A percentile compares a stretch with the other conserved stretches of the same genome.
Evolutionary conservation across 2,329 filamentous ascomycete genomes (phyloP).

Genomic region (Ustulina deusta): DNA sequence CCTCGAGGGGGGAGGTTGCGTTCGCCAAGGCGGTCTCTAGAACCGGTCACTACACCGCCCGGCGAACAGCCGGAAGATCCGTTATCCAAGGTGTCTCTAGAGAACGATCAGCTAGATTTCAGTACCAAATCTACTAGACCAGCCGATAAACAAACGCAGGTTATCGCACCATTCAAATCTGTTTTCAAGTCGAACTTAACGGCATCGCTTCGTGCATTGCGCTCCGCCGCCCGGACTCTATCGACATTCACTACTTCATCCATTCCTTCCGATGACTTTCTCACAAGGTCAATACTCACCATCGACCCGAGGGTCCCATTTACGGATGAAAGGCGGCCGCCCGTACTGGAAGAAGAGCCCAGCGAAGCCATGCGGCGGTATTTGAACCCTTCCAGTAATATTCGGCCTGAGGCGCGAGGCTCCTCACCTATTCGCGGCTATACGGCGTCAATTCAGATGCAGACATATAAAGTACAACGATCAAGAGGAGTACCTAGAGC

Average conservation of each 20-base stretch:
- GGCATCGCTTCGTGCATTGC: slow-evolving; percentile 72
- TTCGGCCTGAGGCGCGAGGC: slow-evolving; percentile 58
- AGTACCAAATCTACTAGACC: slow-evolving; percentile 49
- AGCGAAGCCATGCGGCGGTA: slow-evolving; percentile 75
- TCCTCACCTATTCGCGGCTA: slow-evolving; percentile 57
- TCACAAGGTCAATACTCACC: slow-evolving; percentile 75
- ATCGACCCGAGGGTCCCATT: slow-evolving; percentile 75
- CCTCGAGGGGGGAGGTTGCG: slow-evolving; percentile 58
- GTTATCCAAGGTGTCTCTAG: slow-evolving; percentile 56
- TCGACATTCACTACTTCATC: slow-evolving; percentile 72
- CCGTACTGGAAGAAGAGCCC: slow-evolving; percentile 71
- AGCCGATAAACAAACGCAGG: slow-evolving; percentile 52
- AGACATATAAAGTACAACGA: slow-evolving; percentile 73
- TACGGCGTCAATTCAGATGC: slow-evolving; percentile 78
- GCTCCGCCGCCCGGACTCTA: slow-evolving; percentile 73
- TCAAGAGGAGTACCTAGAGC: slow-evolving; percentile 55
- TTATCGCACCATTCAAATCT: slow-evolving; percentile 60
- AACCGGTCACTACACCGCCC: slow-evolving; percentile 67
- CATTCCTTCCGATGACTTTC: slow-evolving; percentile 73
- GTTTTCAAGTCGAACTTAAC: slow-evolving; percentile 78
- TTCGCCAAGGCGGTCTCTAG: slow-evolving; percentile 62
- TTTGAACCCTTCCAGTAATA: slow-evolving; percentile 71
- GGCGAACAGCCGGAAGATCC: slow-evolving; percentile 62
- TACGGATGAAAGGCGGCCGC: slow-evolving; percentile 74
- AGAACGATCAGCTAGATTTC: slow-evolving; percentile 62